These are phyloP conservation scores for Coemansia sp. DNA, from an alignment of 192 early-diverging fungal genomes.

Conservation along the genomic window DNA sequence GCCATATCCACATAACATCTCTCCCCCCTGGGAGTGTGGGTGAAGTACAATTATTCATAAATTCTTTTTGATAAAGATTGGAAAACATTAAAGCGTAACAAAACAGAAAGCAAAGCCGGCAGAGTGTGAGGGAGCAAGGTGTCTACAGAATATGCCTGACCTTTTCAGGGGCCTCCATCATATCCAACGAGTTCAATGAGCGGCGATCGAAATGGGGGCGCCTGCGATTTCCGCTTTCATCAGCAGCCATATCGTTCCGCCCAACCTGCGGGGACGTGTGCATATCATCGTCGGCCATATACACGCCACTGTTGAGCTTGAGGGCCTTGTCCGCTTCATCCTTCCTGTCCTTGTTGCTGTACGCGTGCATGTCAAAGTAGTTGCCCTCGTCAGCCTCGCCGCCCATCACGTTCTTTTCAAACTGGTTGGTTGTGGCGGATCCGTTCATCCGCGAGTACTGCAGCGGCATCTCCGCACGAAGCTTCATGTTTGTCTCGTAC, in stretches of 20 bases:
- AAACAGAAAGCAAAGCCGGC: not conserved
- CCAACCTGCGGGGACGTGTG: not conserved
- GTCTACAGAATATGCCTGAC: not conserved
- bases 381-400: not conserved
- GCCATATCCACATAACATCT: too few relatives aligned
- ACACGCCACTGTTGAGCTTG: not conserved
- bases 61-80: too few relatives aligned
- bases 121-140: not conserved
- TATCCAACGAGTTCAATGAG: not conserved
- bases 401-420: not conserved
- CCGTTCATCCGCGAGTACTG: constrained; percentile 16
- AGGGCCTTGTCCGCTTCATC: not conserved
- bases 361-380: not conserved
- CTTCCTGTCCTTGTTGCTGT: not conserved
- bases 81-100: not conserved
- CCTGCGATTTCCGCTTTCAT: not conserved
- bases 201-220: not conserved
- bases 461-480: constrained; percentile 10
- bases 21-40: too few relatives aligned
- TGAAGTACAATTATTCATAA: too few relatives aligned
- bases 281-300: not conserved
- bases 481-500: constrained; percentile 19
- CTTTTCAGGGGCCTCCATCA: not conserved
- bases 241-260: not conserved
- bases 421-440: not conserved